These are phyloP conservation scores for Rhodotorula sp. DNA, from an alignment of 1,284 basidiomycete species.

Conservation along the genomic window DNA sequence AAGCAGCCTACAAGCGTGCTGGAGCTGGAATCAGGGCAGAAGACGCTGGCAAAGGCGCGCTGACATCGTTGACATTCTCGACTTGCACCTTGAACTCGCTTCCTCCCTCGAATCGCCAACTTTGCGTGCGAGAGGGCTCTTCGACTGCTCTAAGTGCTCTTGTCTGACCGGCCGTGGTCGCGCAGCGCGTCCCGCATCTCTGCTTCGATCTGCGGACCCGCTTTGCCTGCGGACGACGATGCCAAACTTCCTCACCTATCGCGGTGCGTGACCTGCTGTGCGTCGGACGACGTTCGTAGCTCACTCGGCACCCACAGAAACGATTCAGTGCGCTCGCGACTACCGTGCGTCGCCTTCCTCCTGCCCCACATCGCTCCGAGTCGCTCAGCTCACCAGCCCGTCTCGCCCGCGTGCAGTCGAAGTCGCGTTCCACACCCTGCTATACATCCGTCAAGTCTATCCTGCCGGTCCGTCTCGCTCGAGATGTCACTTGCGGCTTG, in stretches of 20 bases:
- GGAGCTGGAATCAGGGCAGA: too few species aligned
- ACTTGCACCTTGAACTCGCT: too few species aligned
- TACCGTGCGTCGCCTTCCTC: conserved; percentile 34
- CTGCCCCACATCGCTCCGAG: background rate
- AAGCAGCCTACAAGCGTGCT: too few species aligned
- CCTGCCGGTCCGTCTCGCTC: conserved; percentile 56
- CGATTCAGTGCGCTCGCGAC: conserved; percentile 33
- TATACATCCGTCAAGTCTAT: conserved; percentile 86
- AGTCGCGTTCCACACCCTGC: conserved; percentile 84
- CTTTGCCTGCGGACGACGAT: background rate
- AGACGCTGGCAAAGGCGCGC: too few species aligned
- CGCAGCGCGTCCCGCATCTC: too few species aligned
- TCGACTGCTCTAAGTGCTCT: too few species aligned
- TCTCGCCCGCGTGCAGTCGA: conserved; percentile 64
- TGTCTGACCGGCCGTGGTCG: too few species aligned
- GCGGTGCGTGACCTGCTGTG: background rate
- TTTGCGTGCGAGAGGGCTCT: too few species aligned
- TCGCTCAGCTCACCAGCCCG: background rate
- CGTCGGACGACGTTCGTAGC: rapidly evolving
- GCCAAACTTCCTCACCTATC: conserved; percentile 13
- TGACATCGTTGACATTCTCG: too few species aligned
- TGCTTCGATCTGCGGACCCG: background rate
- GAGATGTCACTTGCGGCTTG: background rate
- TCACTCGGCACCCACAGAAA: conserved; percentile 23
- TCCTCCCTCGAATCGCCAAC: too few species aligned